Base-by-base conservation (phyloP, 2,329 filamentous ascomycete genomes). In the Hypoxylon sp. region DNA sequence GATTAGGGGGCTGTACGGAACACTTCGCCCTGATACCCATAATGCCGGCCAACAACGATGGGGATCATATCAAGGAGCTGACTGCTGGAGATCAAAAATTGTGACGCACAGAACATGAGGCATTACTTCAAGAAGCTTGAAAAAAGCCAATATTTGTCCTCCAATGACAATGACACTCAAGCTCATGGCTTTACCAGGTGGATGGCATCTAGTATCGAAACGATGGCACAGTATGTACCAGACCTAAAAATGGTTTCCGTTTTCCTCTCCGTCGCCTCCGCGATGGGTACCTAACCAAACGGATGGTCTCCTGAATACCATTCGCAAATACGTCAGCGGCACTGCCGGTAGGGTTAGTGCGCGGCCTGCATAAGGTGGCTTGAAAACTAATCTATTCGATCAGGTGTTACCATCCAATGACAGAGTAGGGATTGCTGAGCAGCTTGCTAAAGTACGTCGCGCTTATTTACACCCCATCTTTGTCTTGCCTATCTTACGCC, bases 171-270 rank as follows among this genome's bases (percentile, higher is more conserved):
- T 4, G 79, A 76, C 0, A 82, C 67, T 19, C 54, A 43, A 81
- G 2, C 77, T 25, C 74, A 75, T 51, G 74, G 74, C 3, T 69
- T 61, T 54, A 61, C 67, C 19, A 73, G 74, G 1, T 76, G 73
- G 65, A 48, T 75, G 29, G 47, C 64, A 55, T 74, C 52, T 46
- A 51, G 58, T 12, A 47, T 62, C 88, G 2, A 64, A 8, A 51
- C 63, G 16, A 11, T 88, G 45, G 80, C 76, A 12, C 79, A 89
- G 27, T 82, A 86, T 1, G 74, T 84, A 1, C 73, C 79, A 14
- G 87, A 90, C 63, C 77, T 79, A 0, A 82, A 87, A 73, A 79
- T 90, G 3, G 73, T 88, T 21, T 85, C 82, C 50, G 68, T 88
- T 60, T 73, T 88, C 30, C 72, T 81, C 11, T 84, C 84, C 1